Percentiles rank a stretch among this genome's conserved stretches.
These are phyloP conservation scores for Parafenestella ontariensis DNA, from an alignment of 2,329 filamentous ascomycete genomes.

Conservation along the genomic window DNA sequence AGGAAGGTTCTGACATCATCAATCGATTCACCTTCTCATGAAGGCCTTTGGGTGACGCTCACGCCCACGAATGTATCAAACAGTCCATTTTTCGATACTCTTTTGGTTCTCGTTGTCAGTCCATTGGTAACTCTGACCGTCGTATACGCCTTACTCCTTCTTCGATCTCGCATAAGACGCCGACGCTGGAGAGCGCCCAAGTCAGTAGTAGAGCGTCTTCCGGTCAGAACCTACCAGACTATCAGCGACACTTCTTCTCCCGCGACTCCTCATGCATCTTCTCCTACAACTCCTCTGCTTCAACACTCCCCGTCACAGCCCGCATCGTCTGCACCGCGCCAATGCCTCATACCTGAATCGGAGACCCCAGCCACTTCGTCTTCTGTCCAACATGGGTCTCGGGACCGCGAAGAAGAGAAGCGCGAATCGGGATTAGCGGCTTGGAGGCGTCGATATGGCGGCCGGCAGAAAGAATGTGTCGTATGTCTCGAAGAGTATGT, in stretches of 20 bases:
- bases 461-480: conserved; percentile 83
- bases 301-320: conserved; percentile 52
- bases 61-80: conserved; percentile 87
- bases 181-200: conserved; percentile 97
- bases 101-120: conserved; percentile 95
- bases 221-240: conserved; percentile 93
- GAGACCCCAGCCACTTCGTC: conserved; percentile 57
- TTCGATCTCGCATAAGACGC: conserved; percentile 86
- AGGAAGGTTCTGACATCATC: conserved; percentile 24
- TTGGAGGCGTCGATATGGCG: conserved; percentile 66
- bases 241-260: conserved; percentile 68
- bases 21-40: conserved; percentile 58
- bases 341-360: conserved; percentile 70
- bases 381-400: conserved; percentile 30
- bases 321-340: conserved; percentile 58
- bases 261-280: conserved; percentile 69
- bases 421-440: conserved; percentile 57
- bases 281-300: conserved; percentile 81
- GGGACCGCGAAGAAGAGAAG: conserved; percentile 59
- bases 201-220: conserved; percentile 91
- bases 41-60: conserved; percentile 95
- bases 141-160: conserved; percentile 85
- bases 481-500: conserved; percentile 97
- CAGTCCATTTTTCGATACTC: conserved; percentile 93
- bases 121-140: conserved; percentile 90